A percentile compares a stretch with the other conserved stretches of the same genome.
phyloP scores from a whole-genome alignment of 352 stramenopile species.

The Hyaloperonospora arabidopsidis region DNA sequence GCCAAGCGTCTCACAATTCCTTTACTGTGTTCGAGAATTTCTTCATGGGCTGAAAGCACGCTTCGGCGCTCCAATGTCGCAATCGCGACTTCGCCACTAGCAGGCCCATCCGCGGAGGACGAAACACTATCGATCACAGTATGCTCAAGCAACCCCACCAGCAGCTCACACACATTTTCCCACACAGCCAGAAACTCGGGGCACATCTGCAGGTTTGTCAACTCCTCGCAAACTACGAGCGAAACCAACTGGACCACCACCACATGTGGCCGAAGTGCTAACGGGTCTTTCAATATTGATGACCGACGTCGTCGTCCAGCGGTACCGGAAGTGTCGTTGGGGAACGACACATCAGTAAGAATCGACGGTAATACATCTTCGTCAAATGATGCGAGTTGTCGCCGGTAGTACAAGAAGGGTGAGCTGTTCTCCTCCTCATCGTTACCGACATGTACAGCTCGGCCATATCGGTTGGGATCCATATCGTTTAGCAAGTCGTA shows the following conservation, averaged over 20 bases:
- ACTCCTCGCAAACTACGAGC: conserved; percentile 51
- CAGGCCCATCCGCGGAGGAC: conserved; percentile 14
- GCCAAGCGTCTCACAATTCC: conserved; percentile 49
- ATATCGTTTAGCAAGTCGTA: conserved; percentile 40
- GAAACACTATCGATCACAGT: conserved; percentile 32
- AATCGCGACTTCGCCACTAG: conserved; percentile 32
- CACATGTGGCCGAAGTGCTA: conserved; percentile 48
- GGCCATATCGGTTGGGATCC: conserved; percentile 5
- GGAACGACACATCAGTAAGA: neutral
- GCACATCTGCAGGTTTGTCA: conserved; percentile 38
- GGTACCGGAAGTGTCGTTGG: conserved; percentile 3
- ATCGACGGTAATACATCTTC: conserved; percentile 7
- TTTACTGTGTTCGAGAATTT: conserved; percentile 65
- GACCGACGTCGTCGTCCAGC: conserved; percentile 32
- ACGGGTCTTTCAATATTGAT: conserved; percentile 52
- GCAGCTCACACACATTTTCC: conserved; percentile 43
- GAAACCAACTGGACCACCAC: conserved; percentile 57
- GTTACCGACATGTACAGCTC: conserved; percentile 19
- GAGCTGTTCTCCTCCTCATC: conserved; percentile 35
- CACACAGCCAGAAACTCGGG: conserved; percentile 41
- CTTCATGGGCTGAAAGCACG: conserved; percentile 55
- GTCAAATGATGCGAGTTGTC: conserved; percentile 31
- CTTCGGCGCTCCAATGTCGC: conserved; percentile 57
- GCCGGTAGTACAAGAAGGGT: conserved; percentile 47
- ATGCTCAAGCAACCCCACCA: conserved; percentile 47